These are phyloP conservation scores for Punica granatum DNA, from an alignment of 345 rosid genomes.

Conservation along the genomic window DNA sequence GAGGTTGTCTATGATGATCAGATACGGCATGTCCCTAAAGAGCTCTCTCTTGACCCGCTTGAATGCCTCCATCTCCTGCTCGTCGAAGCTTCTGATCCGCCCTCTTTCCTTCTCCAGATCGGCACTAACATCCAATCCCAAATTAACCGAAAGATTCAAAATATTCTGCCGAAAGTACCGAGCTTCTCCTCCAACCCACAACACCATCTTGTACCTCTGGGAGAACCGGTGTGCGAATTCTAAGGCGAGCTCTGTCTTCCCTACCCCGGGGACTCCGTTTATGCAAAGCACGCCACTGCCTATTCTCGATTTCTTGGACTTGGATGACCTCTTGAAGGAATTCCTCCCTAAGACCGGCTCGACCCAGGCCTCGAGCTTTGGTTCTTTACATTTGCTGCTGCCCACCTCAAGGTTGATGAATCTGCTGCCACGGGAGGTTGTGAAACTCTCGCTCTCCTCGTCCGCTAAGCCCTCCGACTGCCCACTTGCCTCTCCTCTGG, in stretches of 20 bases:
- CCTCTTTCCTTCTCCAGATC: conserved; percentile 87
- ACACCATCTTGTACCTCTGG: conserved; percentile 81
- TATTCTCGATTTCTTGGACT: conserved; percentile 55
- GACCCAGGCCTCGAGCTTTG: conserved; percentile 52
- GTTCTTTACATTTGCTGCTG: conserved; percentile 42
- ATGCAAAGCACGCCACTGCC: conserved; percentile 57
- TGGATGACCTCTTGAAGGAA: conserved; percentile 45
- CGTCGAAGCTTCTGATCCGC: conserved; percentile 69
- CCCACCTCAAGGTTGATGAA: conserved; percentile 65
- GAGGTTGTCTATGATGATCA: conserved; percentile 80
- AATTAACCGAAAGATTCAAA: conserved; percentile 60
- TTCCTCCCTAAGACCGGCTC: conserved; percentile 54
- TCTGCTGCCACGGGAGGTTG: conserved; percentile 33
- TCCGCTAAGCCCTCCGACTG: conserved; percentile 79
- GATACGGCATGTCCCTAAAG: conserved; percentile 78
- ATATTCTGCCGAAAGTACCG: conserved; percentile 74
- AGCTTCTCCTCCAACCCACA: conserved; percentile 92
- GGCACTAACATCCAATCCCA: conserved; percentile 83
- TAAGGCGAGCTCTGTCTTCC: conserved; percentile 85
- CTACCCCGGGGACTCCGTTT: conserved; percentile 68
- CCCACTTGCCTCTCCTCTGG: conserved; percentile 61
- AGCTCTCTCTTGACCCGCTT: conserved; percentile 77
- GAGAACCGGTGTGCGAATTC: conserved; percentile 74
- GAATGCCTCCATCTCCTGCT: conserved; percentile 81
- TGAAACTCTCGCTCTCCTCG: conserved; percentile 52